These are phyloP conservation scores for Lachancea waltii DNA, from an alignment of 805 yeast species.

Conservation along the genomic window DNA sequence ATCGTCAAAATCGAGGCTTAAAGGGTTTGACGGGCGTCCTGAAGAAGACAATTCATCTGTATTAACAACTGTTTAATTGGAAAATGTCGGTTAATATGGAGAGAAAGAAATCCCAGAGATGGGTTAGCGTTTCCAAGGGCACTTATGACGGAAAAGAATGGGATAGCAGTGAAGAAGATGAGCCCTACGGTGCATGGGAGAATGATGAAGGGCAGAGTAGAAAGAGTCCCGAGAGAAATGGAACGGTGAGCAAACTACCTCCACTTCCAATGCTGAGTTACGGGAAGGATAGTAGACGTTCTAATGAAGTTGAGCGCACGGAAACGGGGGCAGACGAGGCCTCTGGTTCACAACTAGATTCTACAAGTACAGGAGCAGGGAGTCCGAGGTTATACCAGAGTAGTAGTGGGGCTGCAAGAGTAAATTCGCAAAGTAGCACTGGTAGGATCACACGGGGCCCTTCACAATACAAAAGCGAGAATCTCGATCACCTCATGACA, in stretches of 20 bases:
- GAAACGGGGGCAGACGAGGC: background rate
- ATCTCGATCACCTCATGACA: slow-evolving; percentile 27
- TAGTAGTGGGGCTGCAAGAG: too few species aligned
- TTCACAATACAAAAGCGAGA: slow-evolving; percentile 22
- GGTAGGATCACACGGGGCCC: too few species aligned
- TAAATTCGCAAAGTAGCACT: too few species aligned
- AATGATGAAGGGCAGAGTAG: background rate
- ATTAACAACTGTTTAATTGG: too few species aligned
- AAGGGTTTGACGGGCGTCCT: too few species aligned
- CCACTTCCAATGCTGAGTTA: slow-evolving; percentile 25
- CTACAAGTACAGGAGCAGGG: background rate
- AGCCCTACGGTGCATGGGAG: background rate
- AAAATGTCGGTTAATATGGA: slow-evolving; percentile 28
- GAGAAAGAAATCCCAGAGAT: slow-evolving; percentile 36
- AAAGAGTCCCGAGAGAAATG: background rate
- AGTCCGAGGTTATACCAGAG: too few species aligned
- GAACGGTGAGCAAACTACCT: slow-evolving; percentile 17
- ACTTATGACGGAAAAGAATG: slow-evolving; percentile 40
- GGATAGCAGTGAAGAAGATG: slow-evolving; percentile 26
- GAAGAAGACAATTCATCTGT: too few species aligned
- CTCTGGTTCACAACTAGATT: background rate
- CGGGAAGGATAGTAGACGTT: slow-evolving; percentile 8
- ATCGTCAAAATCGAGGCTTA: background rate
- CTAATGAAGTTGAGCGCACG: too few species aligned
- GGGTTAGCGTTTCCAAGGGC: slow-evolving; percentile 37